Evolutionary conservation across 2,329 filamentous ascomycete species (phyloP), one percentile per base, ranked within the genome.

Genomic region (Botryotinia calthae): DNA sequence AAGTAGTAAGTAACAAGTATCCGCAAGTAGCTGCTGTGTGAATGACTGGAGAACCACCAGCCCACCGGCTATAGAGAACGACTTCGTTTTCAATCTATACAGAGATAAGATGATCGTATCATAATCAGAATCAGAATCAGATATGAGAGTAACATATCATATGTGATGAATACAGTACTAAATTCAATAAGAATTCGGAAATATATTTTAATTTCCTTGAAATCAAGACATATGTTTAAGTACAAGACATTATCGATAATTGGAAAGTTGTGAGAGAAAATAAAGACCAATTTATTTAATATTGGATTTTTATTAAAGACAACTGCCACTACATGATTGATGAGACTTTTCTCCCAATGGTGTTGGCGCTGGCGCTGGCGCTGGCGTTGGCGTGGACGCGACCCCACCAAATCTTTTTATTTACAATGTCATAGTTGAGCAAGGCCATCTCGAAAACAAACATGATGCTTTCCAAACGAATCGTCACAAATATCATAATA

Each of bases 391-490:
- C 42, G 42, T 56, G n/a, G 46, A 54, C 64, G 31, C 31, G 46
- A 67, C 64, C 64, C 64, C 64, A 67, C 64, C 20, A 67, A 67
- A 22, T 46, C 51, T 67, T 66, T 54, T 67, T 40, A 22, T 54
- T 67, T 67, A 54, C 46, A 54, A 65, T 34, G 37, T 22, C 7
- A 20, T 20, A 51, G 48, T 54, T 54, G 48, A 16, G 48, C 48
- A 70, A 63, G 22, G 28, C 42, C 44, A 14, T 46, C 31, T 20
- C 28, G 9, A 66, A 37, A 66, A 14, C 64, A 37, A 66, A 25
- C 64, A 66, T 37, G 25, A 66, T 25, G 42, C 1, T 51, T 20
- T 46, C n/a, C 37, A 63, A 63, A 42, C n/a, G 14, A n/a, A 44
- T 20, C 25, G 28, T 28, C 25, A 63, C 40, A 18, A 4, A 18